These are phyloP conservation scores for Juglanconis juglandina DNA, from an alignment of 2,329 filamentous ascomycete species.

Conservation along the genomic window DNA sequence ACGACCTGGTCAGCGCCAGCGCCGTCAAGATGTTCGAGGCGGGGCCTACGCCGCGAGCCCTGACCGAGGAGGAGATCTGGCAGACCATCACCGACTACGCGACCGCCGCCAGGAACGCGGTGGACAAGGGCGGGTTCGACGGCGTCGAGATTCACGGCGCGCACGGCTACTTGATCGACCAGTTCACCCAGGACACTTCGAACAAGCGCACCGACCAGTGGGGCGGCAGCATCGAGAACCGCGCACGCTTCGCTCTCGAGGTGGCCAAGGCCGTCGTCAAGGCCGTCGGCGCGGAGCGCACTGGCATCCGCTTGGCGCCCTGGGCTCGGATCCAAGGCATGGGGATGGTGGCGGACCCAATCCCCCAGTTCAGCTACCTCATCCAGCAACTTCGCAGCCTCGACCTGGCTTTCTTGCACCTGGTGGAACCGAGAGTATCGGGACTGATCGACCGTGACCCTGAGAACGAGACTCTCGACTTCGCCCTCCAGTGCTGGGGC, in stretches of 20 bases:
- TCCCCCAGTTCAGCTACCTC: conserved; percentile 56
- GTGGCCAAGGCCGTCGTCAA: conserved; percentile 39
- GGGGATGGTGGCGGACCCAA: conserved; percentile 56
- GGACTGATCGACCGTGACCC: conserved; percentile 24
- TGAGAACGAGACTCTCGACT: conserved; percentile 17
- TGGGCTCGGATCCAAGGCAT: conserved; percentile 57
- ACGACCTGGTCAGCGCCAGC: conserved; percentile 40
- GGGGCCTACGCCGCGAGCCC: conserved; percentile 53
- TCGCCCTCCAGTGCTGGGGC: conserved; percentile 31
- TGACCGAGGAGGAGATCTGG: conserved; percentile 65
- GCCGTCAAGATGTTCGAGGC: conserved; percentile 45
- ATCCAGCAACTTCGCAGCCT: conserved; percentile 48
- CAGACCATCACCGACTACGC: conserved; percentile 59
- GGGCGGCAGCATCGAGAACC: conserved; percentile 52
- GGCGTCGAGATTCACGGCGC: conserved; percentile 60
- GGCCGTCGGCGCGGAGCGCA: conserved; percentile 46
- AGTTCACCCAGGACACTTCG: conserved; percentile 53
- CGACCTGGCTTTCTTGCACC: conserved; percentile 54
- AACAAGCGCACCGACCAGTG: conserved; percentile 53
- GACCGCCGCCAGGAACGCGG: conserved; percentile 50
- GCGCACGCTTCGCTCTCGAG: conserved; percentile 49
- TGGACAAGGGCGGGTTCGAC: conserved; percentile 62
- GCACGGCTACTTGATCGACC: conserved; percentile 62
- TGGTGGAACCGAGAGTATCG: conserved; percentile 54
- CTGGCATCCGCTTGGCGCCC: conserved; percentile 54